Conservation (phyloP, 257 asterid species). For the Petunia secreta region DNA sequence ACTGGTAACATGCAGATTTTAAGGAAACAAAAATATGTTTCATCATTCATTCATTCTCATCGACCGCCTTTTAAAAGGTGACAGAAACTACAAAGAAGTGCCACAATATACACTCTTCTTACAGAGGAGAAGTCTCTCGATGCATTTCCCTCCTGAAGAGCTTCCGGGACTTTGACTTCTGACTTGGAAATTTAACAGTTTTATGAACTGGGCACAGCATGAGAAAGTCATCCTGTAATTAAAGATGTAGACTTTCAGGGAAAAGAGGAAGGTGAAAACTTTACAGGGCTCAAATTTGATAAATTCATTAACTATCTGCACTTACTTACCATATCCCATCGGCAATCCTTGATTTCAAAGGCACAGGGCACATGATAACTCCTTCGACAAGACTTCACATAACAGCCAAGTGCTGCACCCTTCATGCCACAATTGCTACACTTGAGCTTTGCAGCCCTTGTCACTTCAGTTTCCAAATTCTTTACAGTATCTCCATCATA, state of each 20-base stretch:
- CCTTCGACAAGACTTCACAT: slow-evolving; percentile 72
- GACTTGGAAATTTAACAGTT: slow-evolving; percentile 69
- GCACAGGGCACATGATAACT: slow-evolving; percentile 96
- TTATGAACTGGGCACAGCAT: slow-evolving; percentile 87
- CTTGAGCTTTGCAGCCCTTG: slow-evolving; percentile 90
- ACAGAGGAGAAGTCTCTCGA: slow-evolving; percentile 47
- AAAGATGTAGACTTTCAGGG: slow-evolving; percentile 3
- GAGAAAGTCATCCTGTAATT: slow-evolving; percentile 63
- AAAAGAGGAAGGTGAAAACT: background rate
- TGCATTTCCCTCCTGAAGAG: slow-evolving; percentile 35
- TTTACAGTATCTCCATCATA: slow-evolving; percentile 63
- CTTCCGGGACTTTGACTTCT: slow-evolving; percentile 53
- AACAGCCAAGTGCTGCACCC: slow-evolving; percentile 98
- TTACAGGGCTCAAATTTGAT: slow-evolving; percentile 14
- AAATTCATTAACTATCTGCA: background rate
- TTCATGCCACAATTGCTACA: slow-evolving; percentile 84
- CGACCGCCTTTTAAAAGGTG: background rate
- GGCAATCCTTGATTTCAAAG: slow-evolving; percentile 60
- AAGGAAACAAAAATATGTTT: background rate
- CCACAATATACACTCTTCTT: slow-evolving; percentile 31
- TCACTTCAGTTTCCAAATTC: slow-evolving; percentile 81
- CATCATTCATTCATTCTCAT: background rate
- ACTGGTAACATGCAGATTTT: background rate
- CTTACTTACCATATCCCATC: slow-evolving; percentile 82
- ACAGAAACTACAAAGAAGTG: slow-evolving; percentile 1